These are phyloP conservation scores for Trifolium repens DNA, from an alignment of 306 rosid species.

Conservation along the genomic window DNA sequence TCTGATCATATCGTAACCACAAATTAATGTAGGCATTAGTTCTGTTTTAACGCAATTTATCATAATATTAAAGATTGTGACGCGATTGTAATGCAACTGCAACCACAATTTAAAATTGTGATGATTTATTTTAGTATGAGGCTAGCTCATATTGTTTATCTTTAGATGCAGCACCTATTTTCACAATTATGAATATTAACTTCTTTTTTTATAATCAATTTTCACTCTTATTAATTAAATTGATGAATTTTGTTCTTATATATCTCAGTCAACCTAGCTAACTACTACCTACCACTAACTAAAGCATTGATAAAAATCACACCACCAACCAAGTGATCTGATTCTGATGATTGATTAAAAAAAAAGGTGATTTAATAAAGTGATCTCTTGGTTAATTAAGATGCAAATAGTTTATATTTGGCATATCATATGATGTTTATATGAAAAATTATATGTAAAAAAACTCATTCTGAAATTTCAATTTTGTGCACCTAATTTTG, in stretches of 20 bases:
- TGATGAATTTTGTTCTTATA: constrained; percentile 24
- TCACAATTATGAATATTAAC: constrained; percentile 1
- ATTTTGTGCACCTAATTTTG: not conserved
- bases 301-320: not conserved
- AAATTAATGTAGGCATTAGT: not conserved
- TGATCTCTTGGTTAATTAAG: not conserved
- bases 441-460: not conserved
- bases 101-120: not conserved
- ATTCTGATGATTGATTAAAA: no score
- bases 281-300: no score
- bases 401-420: not conserved
- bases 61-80: not conserved
- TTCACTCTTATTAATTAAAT: not conserved
- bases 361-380: not conserved
- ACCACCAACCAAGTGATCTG: not conserved
- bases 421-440: not conserved
- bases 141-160: not conserved
- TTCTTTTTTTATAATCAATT: not conserved
- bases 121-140: not conserved
- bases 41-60: not conserved
- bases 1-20: not conserved
- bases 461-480: not conserved
- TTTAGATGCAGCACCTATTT: constrained; percentile 9
- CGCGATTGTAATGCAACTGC: not conserved
- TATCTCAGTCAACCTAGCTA: constrained; percentile 31